phyloP scores from a whole-genome alignment of 2,329 filamentous ascomycete species.

The Diaporthe citriasiana region DNA sequence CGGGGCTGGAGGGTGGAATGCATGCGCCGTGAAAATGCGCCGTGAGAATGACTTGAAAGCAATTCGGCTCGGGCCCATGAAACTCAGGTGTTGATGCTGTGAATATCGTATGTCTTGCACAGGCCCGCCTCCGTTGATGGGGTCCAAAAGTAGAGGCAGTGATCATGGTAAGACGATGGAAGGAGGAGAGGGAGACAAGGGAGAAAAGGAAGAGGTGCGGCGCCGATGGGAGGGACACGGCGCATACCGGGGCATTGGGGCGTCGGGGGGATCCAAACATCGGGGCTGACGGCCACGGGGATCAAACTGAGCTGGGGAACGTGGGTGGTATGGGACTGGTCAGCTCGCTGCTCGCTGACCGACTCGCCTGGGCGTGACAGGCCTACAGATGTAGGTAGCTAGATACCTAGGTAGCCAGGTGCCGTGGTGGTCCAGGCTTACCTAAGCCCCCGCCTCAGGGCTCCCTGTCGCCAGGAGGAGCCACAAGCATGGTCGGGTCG shows the following conservation, averaged over 20 bases:
- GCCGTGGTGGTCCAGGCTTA: background rate
- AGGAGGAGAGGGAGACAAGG: background rate
- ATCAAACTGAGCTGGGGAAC: background rate
- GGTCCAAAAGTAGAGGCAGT: too few relatives aligned
- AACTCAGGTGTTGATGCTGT: too few relatives aligned
- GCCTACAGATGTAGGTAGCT: too few relatives aligned
- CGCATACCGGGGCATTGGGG: background rate
- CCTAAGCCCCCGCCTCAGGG: constrained; percentile 2
- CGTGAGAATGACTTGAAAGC: background rate
- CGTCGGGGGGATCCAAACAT: background rate
- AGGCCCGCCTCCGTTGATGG: too few relatives aligned
- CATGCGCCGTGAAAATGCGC: background rate
- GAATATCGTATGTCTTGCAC: too few relatives aligned
- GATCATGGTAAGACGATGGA: background rate
- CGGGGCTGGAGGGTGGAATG: background rate
- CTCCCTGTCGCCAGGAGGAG: too few relatives aligned
- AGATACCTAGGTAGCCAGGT: too few relatives aligned
- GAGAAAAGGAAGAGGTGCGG: background rate
- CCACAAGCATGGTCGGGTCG: background rate
- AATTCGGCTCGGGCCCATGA: background rate
- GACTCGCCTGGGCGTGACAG: background rate
- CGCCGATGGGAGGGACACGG: too few relatives aligned
- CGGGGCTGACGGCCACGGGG: constrained; percentile 16
- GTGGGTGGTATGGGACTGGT: background rate
- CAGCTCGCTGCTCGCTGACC: constrained; percentile 28